These are phyloP conservation scores for Silene uniflora DNA, from an alignment of 148 eudicot genomes.

Conservation along the genomic window DNA sequence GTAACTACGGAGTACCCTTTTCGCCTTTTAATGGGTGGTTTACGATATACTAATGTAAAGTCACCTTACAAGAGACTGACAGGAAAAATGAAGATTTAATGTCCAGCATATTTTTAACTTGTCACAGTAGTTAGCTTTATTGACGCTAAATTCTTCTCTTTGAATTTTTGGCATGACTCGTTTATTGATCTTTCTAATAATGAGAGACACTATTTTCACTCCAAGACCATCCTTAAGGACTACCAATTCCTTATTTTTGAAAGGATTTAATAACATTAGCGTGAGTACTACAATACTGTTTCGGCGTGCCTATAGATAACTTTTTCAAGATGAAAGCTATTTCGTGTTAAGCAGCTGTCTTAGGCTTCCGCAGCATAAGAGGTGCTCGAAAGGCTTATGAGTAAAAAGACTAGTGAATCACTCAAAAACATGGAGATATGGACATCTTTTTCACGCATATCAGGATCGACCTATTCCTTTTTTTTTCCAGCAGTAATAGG, in stretches of 20 bases:
- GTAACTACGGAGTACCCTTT: too few species aligned
- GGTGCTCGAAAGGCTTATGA: not conserved
- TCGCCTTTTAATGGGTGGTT: too few species aligned
- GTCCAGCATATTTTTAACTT: conserved; percentile 7
- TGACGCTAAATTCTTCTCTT: not conserved
- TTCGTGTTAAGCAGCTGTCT: too few species aligned
- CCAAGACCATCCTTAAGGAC: not conserved
- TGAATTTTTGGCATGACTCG: not conserved
- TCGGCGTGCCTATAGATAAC: not conserved
- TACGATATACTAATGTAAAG: too few species aligned
- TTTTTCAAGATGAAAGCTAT: not conserved
- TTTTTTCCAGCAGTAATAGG: too few species aligned
- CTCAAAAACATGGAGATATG: not conserved
- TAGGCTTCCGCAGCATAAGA: not conserved
- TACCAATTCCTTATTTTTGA: not conserved
- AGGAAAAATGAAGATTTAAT: not conserved
- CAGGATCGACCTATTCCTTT: not conserved
- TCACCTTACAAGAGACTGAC: too few species aligned
- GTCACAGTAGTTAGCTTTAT: conserved; percentile 5
- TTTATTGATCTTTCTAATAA: not conserved
- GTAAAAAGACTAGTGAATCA: not conserved
- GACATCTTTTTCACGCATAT: conserved; percentile 2
- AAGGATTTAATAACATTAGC: not conserved
- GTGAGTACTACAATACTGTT: not conserved
- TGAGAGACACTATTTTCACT: not conserved